Evolutionary conservation across 495 filamentous ascomycete genomes (phyloP).

Genomic region (Penicillium arizonense): DNA sequence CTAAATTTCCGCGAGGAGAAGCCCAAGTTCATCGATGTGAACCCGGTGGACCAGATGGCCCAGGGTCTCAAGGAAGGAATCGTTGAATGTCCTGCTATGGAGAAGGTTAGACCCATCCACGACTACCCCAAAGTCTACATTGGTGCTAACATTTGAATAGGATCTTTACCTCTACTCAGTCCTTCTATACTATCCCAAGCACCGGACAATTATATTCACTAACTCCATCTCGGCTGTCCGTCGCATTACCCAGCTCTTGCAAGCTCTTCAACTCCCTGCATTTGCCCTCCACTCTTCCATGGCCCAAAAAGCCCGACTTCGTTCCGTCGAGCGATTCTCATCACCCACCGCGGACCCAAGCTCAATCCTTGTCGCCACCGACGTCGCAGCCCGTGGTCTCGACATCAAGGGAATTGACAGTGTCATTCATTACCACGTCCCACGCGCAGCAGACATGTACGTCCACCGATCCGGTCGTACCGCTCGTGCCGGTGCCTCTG

Average conservation of each 20-base stretch:
- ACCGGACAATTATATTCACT: slow-evolving; percentile 82
- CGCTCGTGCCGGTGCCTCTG: slow-evolving; percentile 73
- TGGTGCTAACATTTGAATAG: slow-evolving; percentile 32
- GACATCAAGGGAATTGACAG: slow-evolving; percentile 88
- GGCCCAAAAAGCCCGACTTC: slow-evolving; percentile 93
- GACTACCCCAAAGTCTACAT: not conserved
- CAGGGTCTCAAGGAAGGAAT: slow-evolving; percentile 82
- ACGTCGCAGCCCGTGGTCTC: slow-evolving; percentile 94
- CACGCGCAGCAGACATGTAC: slow-evolving; percentile 86
- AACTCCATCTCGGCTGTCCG: slow-evolving; percentile 94
- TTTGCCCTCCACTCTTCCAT: slow-evolving; percentile 87
- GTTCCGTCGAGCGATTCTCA: slow-evolving; percentile 89
- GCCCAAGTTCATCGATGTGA: slow-evolving; percentile 90
- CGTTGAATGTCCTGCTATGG: slow-evolving; percentile 85
- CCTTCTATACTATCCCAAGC: slow-evolving; percentile 76
- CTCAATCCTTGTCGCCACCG: slow-evolving; percentile 86
- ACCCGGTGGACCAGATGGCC: slow-evolving; percentile 84
- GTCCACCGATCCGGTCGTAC: slow-evolving; percentile 96
- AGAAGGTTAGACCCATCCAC: slow-evolving; percentile 62
- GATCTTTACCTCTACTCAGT: slow-evolving; percentile 93
- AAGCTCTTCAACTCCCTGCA: slow-evolving; percentile 75
- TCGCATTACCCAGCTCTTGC: slow-evolving; percentile 79
- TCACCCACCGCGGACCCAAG: slow-evolving; percentile 52
- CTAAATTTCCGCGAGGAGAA: slow-evolving; percentile 79
- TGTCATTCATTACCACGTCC: slow-evolving; percentile 93